These are phyloP conservation scores for Paspalum vaginatum DNA, from an alignment of 176 grass and related monocot genomes.

Conservation along the genomic window DNA sequence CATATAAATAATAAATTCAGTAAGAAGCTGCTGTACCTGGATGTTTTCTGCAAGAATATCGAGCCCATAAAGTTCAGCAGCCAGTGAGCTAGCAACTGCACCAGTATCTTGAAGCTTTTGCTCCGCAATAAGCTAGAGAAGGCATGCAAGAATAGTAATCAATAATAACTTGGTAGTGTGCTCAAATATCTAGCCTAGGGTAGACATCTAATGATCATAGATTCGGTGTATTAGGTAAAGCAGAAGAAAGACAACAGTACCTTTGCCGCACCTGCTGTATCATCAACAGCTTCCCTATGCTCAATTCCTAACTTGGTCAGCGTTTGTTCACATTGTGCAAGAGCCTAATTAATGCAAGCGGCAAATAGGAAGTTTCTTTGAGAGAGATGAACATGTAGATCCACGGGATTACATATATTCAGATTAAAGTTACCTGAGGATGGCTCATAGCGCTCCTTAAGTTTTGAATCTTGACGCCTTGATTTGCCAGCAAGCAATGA, in stretches of 20 bases:
- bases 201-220: not conserved
- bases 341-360: conserved; percentile 46
- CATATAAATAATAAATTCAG: not conserved
- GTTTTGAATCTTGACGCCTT: conserved; percentile 56
- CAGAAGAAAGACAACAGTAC: conserved; percentile 33
- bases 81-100: conserved; percentile 80
- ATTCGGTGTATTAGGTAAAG: not conserved
- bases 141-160: conserved; percentile 22
- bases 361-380: not conserved
- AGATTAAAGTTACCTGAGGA: conserved; percentile 54
- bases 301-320: conserved; percentile 67
- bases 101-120: conserved; percentile 67
- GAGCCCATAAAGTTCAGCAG: conserved; percentile 78
- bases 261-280: conserved; percentile 84
- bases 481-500: conserved; percentile 69
- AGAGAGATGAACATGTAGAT: not conserved
- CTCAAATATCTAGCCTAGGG: not conserved
- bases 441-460: conserved; percentile 71
- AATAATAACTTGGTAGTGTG: not conserved
- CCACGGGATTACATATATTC: not conserved
- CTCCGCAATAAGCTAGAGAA: conserved; percentile 59
- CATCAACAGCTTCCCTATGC: conserved; percentile 87
- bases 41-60: conserved; percentile 89
- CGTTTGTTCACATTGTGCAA: conserved; percentile 85
- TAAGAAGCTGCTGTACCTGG: conserved; percentile 55